These are phyloP conservation scores for Pholiota adiposa DNA, from an alignment of 1,284 basidiomycete species.

Conservation along the genomic window DNA sequence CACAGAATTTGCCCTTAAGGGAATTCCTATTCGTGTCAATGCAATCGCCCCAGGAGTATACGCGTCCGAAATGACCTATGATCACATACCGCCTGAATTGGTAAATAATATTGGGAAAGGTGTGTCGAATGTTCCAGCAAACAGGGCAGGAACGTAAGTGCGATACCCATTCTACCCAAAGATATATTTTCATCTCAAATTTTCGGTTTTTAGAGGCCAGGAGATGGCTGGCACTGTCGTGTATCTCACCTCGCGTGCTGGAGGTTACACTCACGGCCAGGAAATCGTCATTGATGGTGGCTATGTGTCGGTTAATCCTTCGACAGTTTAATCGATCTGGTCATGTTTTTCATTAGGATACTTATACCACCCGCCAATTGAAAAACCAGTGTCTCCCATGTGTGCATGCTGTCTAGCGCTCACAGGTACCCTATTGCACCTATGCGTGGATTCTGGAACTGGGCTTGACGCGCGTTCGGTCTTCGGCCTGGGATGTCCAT, in stretches of 20 bases:
- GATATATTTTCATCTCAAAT: too few relatives aligned
- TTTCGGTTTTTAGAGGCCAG: slow-evolving; percentile 45
- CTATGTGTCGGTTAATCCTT: slow-evolving; percentile 73
- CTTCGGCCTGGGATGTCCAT: too few relatives aligned
- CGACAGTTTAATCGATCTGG: slow-evolving; percentile 25
- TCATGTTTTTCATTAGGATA: neutral
- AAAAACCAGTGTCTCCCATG: too few relatives aligned
- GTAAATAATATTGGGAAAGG: slow-evolving; percentile 61
- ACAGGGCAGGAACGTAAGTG: slow-evolving; percentile 69
- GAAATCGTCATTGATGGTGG: slow-evolving; percentile 78
- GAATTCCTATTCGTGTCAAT: slow-evolving; percentile 71
- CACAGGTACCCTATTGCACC: too few relatives aligned
- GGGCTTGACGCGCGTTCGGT: too few relatives aligned
- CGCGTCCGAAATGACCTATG: slow-evolving; percentile 76
- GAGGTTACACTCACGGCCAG: slow-evolving; percentile 75
- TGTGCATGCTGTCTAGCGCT: too few relatives aligned
- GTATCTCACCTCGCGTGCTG: slow-evolving; percentile 72
- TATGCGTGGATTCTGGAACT: too few relatives aligned
- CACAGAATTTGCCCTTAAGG: slow-evolving; percentile 72
- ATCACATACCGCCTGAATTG: slow-evolving; percentile 48
- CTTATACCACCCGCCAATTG: too few relatives aligned
- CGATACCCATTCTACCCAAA: neutral
- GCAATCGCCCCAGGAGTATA: slow-evolving; percentile 77
- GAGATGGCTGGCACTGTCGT: slow-evolving; percentile 79
- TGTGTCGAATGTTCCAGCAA: slow-evolving; percentile 60